Conservation (phyloP, 2,329 filamentous ascomycete species). For the Sporothrix pallida region DNA sequence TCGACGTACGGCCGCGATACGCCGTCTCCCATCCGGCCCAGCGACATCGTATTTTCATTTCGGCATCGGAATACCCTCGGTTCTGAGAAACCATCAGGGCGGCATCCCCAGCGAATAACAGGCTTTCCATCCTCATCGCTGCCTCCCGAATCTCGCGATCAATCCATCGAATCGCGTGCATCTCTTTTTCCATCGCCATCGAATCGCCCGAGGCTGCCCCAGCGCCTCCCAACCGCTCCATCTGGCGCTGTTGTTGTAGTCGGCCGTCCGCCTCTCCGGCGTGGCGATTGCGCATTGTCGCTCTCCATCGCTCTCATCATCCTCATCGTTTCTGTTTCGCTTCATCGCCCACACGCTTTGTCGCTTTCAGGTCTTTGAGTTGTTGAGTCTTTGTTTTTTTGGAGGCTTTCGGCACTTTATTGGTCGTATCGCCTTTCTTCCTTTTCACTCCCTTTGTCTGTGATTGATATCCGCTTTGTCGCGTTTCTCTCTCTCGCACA, state of each 20-base stretch:
- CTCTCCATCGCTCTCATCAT: not conserved
- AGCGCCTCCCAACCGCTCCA: slow-evolving; percentile 19
- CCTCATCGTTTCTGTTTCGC: not conserved
- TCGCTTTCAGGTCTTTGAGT: slow-evolving; percentile 12
- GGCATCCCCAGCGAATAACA: not conserved
- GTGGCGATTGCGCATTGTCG: slow-evolving; percentile 21
- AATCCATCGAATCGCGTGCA: slow-evolving; percentile 7
- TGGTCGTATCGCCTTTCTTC: not conserved
- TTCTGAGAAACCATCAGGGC: not conserved
- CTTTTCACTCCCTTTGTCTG: not conserved
- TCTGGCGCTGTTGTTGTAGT: slow-evolving; percentile 30
- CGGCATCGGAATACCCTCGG: not conserved
- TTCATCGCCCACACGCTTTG: not conserved
- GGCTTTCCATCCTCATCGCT: not conserved
- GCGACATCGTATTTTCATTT: not conserved
- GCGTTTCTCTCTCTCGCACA: slow-evolving; percentile 14
- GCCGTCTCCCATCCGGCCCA: not conserved
- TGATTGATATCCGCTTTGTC: slow-evolving; percentile 25
- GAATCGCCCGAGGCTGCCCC: slow-evolving; percentile 6
- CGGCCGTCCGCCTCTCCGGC: slow-evolving; percentile 34
- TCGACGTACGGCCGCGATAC: not conserved
- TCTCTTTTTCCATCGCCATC: slow-evolving; percentile 19
- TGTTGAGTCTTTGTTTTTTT: slow-evolving; percentile 26
- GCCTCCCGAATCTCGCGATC: slow-evolving; percentile 8
- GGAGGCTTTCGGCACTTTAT: slow-evolving; percentile 23